Evolutionary conservation across 148 eudicot genomes (phyloP).

Genomic region (Simmondsia chinensis): DNA sequence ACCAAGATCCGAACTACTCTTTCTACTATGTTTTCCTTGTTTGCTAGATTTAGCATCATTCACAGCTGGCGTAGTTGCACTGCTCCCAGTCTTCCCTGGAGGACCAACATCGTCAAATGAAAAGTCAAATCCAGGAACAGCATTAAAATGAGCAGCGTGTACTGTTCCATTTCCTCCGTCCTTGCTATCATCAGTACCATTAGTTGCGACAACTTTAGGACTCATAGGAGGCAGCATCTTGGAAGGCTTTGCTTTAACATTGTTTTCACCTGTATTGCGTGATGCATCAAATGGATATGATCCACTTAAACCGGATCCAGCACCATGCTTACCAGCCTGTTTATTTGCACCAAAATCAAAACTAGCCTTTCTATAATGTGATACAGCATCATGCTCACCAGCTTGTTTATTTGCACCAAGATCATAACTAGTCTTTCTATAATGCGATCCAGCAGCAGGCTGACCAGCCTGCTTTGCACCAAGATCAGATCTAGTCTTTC

Average conservation of each 20-base stretch:
- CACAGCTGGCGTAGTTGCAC: slow-evolving; percentile 8
- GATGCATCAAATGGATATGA: slow-evolving; percentile 34
- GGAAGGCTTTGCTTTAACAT: slow-evolving; percentile 34
- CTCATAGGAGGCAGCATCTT: slow-evolving; percentile 36
- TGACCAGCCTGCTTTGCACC: slow-evolving; percentile 3
- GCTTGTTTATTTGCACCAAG: slow-evolving; percentile 14
- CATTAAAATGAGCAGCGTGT: slow-evolving; percentile 40
- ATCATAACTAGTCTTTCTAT: slow-evolving; percentile 22
- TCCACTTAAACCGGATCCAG: slow-evolving; percentile 16
- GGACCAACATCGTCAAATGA: slow-evolving; percentile 40
- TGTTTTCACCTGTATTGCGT: slow-evolving; percentile 21
- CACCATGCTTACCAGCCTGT: slow-evolving; percentile 7
- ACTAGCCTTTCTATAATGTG: slow-evolving; percentile 22
- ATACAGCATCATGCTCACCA: slow-evolving; percentile 12
- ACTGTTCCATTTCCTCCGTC: slow-evolving; percentile 39
- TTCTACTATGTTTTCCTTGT: slow-evolving; percentile 15
- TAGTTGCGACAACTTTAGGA: slow-evolving; percentile 21
- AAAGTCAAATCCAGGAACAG: slow-evolving; percentile 56
- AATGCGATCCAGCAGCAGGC: slow-evolving; percentile 10
- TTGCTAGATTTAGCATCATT: slow-evolving; percentile 13
- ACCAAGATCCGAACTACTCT: slow-evolving; percentile 10
- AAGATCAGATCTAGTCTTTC: slow-evolving; percentile 10
- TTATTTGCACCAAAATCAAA: slow-evolving; percentile 9
- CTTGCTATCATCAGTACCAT: slow-evolving; percentile 18
- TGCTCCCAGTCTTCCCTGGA: slow-evolving; percentile 27